These are phyloP conservation scores for Aspergillus novoparasiticus DNA, from an alignment of 2,329 filamentous ascomycete species.

Conservation along the genomic window DNA sequence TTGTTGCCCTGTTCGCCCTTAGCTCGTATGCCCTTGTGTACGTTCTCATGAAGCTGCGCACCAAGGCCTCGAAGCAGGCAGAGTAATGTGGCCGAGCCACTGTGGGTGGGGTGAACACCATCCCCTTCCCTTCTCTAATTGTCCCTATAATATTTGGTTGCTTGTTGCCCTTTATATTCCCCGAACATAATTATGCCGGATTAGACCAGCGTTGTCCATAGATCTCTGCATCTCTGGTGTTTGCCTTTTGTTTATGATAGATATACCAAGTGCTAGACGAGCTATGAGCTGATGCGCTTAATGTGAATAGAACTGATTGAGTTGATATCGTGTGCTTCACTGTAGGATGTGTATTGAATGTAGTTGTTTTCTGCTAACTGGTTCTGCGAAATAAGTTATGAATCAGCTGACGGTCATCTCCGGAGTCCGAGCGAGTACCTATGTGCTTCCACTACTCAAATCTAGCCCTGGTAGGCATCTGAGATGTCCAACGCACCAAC, in stretches of 20 bases:
- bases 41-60: conserved; percentile 38
- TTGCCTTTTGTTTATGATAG: background rate
- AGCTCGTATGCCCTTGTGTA: conserved; percentile 56
- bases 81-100: conserved; percentile 19
- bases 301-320: background rate
- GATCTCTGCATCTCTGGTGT: background rate
- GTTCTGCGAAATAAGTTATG: background rate
- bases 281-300: background rate
- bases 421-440: no score
- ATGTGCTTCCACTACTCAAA: no score
- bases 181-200: background rate
- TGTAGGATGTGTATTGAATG: background rate
- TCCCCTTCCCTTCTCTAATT: background rate
- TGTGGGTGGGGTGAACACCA: background rate
- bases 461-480: background rate
- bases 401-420: background rate
- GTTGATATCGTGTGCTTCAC: background rate
- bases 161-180: background rate
- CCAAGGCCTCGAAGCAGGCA: conserved; percentile 39
- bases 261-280: background rate
- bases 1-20: conserved; percentile 59
- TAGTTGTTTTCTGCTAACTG: background rate
- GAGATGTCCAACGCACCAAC: background rate
- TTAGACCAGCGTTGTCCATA: background rate
- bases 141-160: background rate